phyloP scores from a whole-genome alignment of 192 early-diverging fungal species.

The Umbelopsis ramanniana region DNA sequence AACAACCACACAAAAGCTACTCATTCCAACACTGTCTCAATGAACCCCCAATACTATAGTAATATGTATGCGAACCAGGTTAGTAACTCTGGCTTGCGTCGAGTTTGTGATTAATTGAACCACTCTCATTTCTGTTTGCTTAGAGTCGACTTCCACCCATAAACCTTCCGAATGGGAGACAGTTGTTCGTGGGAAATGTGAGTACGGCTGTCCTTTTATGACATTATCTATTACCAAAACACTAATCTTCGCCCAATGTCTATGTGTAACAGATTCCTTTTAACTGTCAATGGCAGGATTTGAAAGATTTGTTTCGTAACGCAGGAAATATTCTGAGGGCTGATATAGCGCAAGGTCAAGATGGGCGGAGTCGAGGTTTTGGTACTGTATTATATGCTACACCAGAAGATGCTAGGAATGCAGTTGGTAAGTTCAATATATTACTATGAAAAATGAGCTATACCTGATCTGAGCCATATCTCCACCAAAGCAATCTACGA shows the following conservation, averaged over 20 bases:
- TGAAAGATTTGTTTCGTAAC: constrained; percentile 79
- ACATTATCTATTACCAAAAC: background rate
- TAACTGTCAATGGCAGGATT: constrained; percentile 79
- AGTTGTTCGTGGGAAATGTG: constrained; percentile 83
- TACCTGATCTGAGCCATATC: background rate
- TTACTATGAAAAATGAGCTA: background rate
- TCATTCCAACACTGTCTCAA: background rate
- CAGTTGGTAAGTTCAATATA: constrained; percentile 55
- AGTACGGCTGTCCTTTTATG: constrained; percentile 19
- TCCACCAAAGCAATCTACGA: constrained; percentile 49
- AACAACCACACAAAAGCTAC: background rate
- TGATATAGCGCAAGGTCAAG: constrained; percentile 64
- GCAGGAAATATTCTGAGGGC: constrained; percentile 70
- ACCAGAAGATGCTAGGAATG: constrained; percentile 70
- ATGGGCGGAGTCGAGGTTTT: constrained; percentile 75
- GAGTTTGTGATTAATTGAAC: no score
- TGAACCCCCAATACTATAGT: background rate
- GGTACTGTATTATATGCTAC: constrained; percentile 74
- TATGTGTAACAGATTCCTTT: constrained; percentile 58
- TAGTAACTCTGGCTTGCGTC: background rate
- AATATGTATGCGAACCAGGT: constrained; percentile 1
- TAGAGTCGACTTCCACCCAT: constrained; percentile 1
- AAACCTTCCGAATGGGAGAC: constrained; percentile 31
- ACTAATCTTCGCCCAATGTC: background rate
- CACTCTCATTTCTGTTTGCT: background rate